Base-by-base conservation (phyloP, 2,329 filamentous ascomycete species). In the Anthostomella pinea region DNA sequence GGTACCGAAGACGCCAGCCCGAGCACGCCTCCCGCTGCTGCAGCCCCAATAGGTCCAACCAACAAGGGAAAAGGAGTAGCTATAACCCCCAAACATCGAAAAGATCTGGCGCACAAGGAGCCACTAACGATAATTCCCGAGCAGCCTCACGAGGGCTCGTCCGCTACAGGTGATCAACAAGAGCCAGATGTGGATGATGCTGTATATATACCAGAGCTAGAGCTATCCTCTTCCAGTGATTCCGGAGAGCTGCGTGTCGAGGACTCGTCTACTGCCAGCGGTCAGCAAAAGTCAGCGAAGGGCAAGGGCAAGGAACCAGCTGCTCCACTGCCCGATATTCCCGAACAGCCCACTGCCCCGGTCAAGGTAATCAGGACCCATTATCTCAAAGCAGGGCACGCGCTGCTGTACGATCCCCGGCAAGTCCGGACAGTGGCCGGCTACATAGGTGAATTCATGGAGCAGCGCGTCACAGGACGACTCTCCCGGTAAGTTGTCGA, bases 391-490 rank as follows among this genome's bases (percentile, higher is more conserved):
- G 68, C 78, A 1, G 89, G 89, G 1, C 91, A 97, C 62, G 85
- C 86, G 9, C 69, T 97, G 17, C 75, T 95, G 5, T 97, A 95
- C 59, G 82, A 83, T 38, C 84, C 87, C 2, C 72, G 77, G 1
- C 86, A 80, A 2, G 85, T 84, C 27, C 83, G 87, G 33, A 83
- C 82, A 5, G 69, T 96, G 8, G 83, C 87, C 2, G 88, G 88
- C 0, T 72, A 94, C 1, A 82, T 96, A 34, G 85, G 88, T 41
- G 82, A 86, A 45, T 97, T 97, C 54, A 73, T 96, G 18, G 72
- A 79, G 13, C 71, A 74, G 3, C 76, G 88, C 52, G 73, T 96
- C 35, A 90, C 90, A 8, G 74, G 80, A 8, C 81, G 89, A 7
- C 75, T 96, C 10, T 86, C 81, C 1, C 77, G 91, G 18, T 58